Percentiles rank a stretch among this genome's conserved stretches.
phyloP scores from a whole-genome alignment of 2,329 filamentous ascomycete genomes.

The Paradendryphiella salina region DNA sequence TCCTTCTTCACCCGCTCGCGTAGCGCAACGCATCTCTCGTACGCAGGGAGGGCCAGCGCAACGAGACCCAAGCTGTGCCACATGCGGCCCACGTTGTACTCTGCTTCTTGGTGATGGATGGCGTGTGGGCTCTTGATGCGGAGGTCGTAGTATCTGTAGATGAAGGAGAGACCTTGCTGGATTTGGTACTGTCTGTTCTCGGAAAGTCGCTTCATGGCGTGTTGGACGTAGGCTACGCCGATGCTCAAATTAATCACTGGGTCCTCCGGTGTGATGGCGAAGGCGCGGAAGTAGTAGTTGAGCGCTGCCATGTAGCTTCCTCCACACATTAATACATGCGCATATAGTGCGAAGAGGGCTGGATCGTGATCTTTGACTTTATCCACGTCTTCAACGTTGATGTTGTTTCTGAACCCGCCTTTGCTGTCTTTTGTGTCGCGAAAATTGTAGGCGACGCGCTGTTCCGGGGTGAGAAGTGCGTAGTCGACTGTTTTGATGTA shows the following conservation, averaged over 20 bases:
- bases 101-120: conserved; percentile 69
- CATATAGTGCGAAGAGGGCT: conserved; percentile 83
- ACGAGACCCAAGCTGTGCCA: conserved; percentile 76
- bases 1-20: conserved; percentile 49
- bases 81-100: conserved; percentile 76
- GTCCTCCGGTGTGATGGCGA: conserved; percentile 73
- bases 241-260: conserved; percentile 79
- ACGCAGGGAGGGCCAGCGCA: conserved; percentile 73
- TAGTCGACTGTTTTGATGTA: conserved; percentile 90
- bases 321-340: conserved; percentile 82
- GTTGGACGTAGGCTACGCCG: conserved; percentile 76
- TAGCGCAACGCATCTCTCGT: conserved; percentile 62
- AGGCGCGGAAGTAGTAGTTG: conserved; percentile 75
- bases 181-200: conserved; percentile 89
- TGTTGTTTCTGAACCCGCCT: conserved; percentile 44
- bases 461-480: conserved; percentile 59
- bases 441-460: conserved; percentile 52
- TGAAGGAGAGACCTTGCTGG: conserved; percentile 79
- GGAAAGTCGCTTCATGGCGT: conserved; percentile 83
- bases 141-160: conserved; percentile 71
- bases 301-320: conserved; percentile 82
- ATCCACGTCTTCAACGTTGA: conserved; percentile 47
- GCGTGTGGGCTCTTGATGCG: conserved; percentile 52
- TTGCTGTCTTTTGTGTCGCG: conserved; percentile 40
- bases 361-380: conserved; percentile 62